Conservation (phyloP, 768 basidiomycete genomes). For the Termitomyces sp. region DNA sequence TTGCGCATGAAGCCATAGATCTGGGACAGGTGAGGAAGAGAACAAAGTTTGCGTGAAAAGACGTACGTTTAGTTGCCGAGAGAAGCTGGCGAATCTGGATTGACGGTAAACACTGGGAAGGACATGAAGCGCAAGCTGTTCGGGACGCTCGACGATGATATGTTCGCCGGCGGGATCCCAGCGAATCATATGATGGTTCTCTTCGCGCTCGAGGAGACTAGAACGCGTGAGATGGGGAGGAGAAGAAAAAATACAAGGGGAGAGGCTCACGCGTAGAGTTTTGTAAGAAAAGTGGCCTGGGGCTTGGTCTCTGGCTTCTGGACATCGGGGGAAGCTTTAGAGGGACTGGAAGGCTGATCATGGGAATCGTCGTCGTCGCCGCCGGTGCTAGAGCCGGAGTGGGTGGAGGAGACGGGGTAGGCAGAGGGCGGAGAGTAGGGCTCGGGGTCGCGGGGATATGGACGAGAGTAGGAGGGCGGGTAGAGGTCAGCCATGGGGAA, state of each 20-base stretch:
- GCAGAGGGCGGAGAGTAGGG: slow-evolving; percentile 25
- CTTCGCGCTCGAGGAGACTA: slow-evolving; percentile 84
- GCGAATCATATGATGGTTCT: slow-evolving; percentile 96
- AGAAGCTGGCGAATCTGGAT: slow-evolving; percentile 96
- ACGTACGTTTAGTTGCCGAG: slow-evolving; percentile 92
- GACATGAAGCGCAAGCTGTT: slow-evolving; percentile 91
- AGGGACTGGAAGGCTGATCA: slow-evolving; percentile 44
- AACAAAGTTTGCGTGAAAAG: slow-evolving; percentile 21
- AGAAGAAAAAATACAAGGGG: not conserved
- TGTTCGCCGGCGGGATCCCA: slow-evolving; percentile 94
- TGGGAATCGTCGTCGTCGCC: slow-evolving; percentile 42
- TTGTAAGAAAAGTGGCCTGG: slow-evolving; percentile 94
- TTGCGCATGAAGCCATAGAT: slow-evolving; percentile 99
- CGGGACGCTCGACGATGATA: slow-evolving; percentile 93
- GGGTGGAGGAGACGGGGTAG: slow-evolving; percentile 31
- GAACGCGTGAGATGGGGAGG: slow-evolving; percentile 12
- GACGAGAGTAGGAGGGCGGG: slow-evolving; percentile 38
- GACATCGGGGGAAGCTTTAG: slow-evolving; percentile 33
- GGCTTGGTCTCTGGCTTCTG: slow-evolving; percentile 74
- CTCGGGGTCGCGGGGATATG: slow-evolving; percentile 29
- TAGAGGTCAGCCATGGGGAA: slow-evolving; percentile 56
- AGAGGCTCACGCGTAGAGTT: slow-evolving; percentile 83
- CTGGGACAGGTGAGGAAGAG: slow-evolving; percentile 35
- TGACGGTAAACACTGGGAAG: slow-evolving; percentile 93
- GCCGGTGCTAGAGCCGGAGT: slow-evolving; percentile 33